Evolutionary conservation across 2,329 filamentous ascomycete species (phyloP).

Genomic region (Fusarium nodosum): DNA sequence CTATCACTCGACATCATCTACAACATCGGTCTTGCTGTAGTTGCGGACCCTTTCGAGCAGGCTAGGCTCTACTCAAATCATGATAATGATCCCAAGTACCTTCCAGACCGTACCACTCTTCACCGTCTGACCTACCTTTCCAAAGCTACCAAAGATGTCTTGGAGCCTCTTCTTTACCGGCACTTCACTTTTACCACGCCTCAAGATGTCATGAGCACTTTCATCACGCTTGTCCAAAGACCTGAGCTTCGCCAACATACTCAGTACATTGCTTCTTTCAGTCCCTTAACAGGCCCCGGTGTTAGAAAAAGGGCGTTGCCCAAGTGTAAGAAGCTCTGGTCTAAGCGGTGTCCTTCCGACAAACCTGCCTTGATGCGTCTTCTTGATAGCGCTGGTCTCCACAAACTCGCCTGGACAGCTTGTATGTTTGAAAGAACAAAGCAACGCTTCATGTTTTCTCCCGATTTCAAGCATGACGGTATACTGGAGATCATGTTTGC

Average conservation of each 20-base stretch:
- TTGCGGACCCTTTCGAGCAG: neutral
- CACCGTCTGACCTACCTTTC: conserved; percentile 33
- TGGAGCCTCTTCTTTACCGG: conserved; percentile 41
- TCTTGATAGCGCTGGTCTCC: conserved; percentile 17
- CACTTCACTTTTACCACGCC: conserved; percentile 21
- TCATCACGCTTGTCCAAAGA: conserved; percentile 31
- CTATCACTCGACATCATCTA: conserved; percentile 37
- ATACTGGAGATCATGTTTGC: conserved; percentile 36
- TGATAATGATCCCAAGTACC: neutral
- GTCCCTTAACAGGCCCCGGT: neutral
- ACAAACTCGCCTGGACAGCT: conserved; percentile 26
- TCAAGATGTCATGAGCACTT: conserved; percentile 24
- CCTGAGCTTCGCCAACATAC: conserved; percentile 32
- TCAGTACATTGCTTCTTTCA: conserved; percentile 20
- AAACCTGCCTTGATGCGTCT: conserved; percentile 22
- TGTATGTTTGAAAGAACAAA: conserved; percentile 25
- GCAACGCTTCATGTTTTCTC: conserved; percentile 30
- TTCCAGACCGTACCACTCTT: neutral
- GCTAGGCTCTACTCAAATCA: neutral
- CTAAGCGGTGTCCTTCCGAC: conserved; percentile 15
- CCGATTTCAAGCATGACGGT: conserved; percentile 35
- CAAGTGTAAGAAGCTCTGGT: conserved; percentile 19
- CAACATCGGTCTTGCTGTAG: conserved; percentile 18
- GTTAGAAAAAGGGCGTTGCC: conserved; percentile 10
- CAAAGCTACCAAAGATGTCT: conserved; percentile 22